Base-by-base conservation (phyloP, 768 basidiomycete species). In the Russula foetens region DNA sequence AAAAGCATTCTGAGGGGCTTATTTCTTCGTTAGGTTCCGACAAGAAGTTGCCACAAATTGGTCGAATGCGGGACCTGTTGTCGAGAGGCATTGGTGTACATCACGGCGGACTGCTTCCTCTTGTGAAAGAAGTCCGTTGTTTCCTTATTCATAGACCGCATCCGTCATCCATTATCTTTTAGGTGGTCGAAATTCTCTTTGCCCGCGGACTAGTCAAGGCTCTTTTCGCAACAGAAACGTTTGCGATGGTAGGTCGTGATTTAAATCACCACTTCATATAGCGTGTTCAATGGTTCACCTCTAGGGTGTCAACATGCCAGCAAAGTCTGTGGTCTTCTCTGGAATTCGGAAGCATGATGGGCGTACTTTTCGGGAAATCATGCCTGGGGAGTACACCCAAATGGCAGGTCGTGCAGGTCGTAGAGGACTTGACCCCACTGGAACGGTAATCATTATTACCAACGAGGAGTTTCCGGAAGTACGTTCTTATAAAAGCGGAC, bases 251-350 rank as follows among this genome's bases (percentile, higher is more conserved):
- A 58, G 59, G 77, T 69, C 53, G 24, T 21, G 11, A 49, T 61
- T 28, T 57, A 62, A 63, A 56, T 68, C 23, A 19, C 24, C 31
- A 56, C 35, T n/a, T 2, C 21, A 19, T 49, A n/a, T 43, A 21
- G 21, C 39, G 24, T 51, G 44, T 39, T 56, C 11, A n/a, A 50
- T n/a, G 19, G n/a, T 29, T 28, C 38, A 21, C 7, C 7, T 56
- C 9, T 62, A 98, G 95, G 97, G 97, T 51, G 97, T 99, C 56
- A 99, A 99, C 73, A 99, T 99, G 97, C 97, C 97, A 21, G 92
- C 97, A 2, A 89, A 85, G 78, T 94, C 88, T 67, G 97, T 99
- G 4, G 97, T 98, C 7, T 99, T 98, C 73, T 95, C 97, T 4
- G 85, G 83, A 47, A 95, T 90, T 53, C 81, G 93, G 47, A 99